Base-by-base conservation (phyloP, 2,329 filamentous ascomycete species). In the Verticillium tricorpus region DNA sequence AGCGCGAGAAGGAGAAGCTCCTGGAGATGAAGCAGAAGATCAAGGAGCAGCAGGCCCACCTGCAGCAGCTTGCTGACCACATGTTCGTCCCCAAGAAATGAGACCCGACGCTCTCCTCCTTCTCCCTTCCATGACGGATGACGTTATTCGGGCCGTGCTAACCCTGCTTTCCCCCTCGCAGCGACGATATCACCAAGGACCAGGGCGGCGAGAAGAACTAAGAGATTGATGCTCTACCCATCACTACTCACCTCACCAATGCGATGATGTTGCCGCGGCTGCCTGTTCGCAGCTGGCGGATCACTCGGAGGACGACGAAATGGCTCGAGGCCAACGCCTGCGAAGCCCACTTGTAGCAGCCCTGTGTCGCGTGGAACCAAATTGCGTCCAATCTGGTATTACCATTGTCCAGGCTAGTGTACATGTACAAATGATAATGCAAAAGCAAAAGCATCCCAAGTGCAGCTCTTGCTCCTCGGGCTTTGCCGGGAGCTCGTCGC, bases 1-100 rank as follows among this genome's bases (percentile, higher is more conserved):
- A 90, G 81, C 91, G 93, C 74, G 95, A 98, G 85, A 87, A 88
- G 80, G 88, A 93, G 81, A 97, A 97, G 92, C 89, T 97, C 66
- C 70, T 85, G 59, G 85, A 86, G 74, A 87, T 97, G 70, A 89
- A 86, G 78, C 82, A 85, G 80, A 87, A 86, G 82, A 85, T 97
- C 67, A 72, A 77, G 66, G 87, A 91, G 77, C 92, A 97, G 82
- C 87, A 91, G 76, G 80, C 87, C 68, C 92, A 96, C 81, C 86
- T 97, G 67, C 83, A 94, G 73, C 89, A 93, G 75, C 87, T 97
- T 65, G 88, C 92, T 71, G 85, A 90, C 72, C 91, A 96, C 84
- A 93, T 97, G 92, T 95, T 79, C 73, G 89, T 79, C 54, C 52
- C 57, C 39, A 22, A 56, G 22, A 54, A 54, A 35, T 59, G 61